These are phyloP conservation scores for Annulohypoxylon maeteangense DNA, from an alignment of 495 filamentous ascomycete genomes.

Conservation along the genomic window DNA sequence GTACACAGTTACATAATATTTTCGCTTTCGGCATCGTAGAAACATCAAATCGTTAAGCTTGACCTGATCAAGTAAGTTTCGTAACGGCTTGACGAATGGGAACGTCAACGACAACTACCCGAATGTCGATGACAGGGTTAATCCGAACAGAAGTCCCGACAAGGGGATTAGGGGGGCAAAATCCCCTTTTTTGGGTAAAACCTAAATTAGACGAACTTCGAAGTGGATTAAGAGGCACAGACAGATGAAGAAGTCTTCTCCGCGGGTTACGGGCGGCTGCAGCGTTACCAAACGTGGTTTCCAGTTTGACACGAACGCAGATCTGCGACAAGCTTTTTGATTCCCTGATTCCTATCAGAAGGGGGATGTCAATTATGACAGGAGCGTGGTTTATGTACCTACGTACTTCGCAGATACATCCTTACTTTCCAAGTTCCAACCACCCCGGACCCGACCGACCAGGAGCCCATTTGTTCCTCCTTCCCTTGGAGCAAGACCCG, in stretches of 20 bases:
- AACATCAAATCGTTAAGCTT: background rate
- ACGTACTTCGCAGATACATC: background rate
- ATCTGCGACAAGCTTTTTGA: conserved; percentile 24
- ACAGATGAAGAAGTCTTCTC: conserved; percentile 38
- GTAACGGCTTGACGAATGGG: background rate
- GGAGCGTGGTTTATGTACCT: background rate
- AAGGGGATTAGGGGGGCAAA: conserved; percentile 13
- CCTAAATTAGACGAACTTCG: conserved; percentile 7
- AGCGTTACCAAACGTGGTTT: conserved; percentile 3
- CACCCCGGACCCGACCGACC: conserved; percentile 28
- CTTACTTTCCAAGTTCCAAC: background rate
- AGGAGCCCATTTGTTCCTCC: background rate
- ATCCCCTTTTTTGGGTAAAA: conserved; percentile 22
- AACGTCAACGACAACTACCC: background rate
- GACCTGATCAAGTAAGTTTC: background rate
- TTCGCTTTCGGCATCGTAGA: background rate
- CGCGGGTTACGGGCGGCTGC: conserved; percentile 14
- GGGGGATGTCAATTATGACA: background rate
- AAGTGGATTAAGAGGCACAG: conserved; percentile 15
- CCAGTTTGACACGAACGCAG: conserved; percentile 15
- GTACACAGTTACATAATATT: background rate
- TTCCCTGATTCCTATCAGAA: background rate
- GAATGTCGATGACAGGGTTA: background rate
- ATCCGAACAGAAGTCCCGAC: background rate
- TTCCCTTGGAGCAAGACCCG: conserved; percentile 25